A percentile compares a stretch with the other conserved stretches of the same genome.
phyloP scores from a whole-genome alignment of 2,329 filamentous ascomycete genomes.

The Penicillium sumatraense region DNA sequence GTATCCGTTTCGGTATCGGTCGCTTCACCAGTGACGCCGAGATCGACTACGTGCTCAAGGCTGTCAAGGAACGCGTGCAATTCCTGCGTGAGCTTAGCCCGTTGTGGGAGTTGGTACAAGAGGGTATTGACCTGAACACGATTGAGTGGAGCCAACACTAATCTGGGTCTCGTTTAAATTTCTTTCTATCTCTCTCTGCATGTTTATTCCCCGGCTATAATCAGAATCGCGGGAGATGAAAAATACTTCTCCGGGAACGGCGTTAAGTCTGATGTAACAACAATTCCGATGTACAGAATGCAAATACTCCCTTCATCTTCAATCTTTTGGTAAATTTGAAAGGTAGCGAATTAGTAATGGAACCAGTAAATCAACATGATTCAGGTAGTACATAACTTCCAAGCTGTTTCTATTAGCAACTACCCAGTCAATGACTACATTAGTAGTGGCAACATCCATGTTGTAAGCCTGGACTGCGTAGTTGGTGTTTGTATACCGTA shows the following conservation, averaged over 20 bases:
- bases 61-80: slow-evolving; percentile 84
- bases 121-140: slow-evolving; percentile 91
- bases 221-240: slow-evolving; percentile 22
- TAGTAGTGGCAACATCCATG: no score
- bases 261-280: slow-evolving; percentile 28
- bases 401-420: no score
- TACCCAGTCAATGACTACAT: no score
- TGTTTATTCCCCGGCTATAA: slow-evolving; percentile 20
- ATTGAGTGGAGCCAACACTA: slow-evolving; percentile 99
- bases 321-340: no score
- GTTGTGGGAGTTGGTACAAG: slow-evolving; percentile 96
- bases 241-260: slow-evolving; percentile 20
- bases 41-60: slow-evolving; percentile 97
- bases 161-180: slow-evolving; percentile 27
- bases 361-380: no score
- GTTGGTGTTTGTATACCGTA: no score
- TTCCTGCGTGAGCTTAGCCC: slow-evolving; percentile 95
- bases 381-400: no score
- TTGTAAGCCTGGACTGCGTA: no score
- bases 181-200: not conserved
- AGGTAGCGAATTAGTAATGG: no score
- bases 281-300: slow-evolving; percentile 30
- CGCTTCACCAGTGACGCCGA: slow-evolving; percentile 94
- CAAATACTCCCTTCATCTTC: slow-evolving; percentile 23
- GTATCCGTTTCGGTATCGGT: slow-evolving; percentile 96